Conservation (phyloP, 2,329 filamentous ascomycete genomes). For the Nigrospora sphaerica region DNA sequence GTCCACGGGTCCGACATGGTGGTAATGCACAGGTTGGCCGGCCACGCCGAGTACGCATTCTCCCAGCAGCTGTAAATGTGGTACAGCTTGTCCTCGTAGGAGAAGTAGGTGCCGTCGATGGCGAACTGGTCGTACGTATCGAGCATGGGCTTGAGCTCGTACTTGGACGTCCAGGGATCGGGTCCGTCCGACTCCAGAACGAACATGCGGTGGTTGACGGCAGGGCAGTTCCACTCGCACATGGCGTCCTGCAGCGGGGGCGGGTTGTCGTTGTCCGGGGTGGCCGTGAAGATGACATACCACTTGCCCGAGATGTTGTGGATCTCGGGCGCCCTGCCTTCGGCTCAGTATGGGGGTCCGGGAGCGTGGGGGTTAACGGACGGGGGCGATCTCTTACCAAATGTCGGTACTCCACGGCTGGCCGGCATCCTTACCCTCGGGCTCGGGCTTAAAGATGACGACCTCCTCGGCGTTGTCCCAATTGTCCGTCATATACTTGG, state of each 20-base stretch:
- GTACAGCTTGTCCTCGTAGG: slow-evolving; percentile 20
- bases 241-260: slow-evolving; percentile 24
- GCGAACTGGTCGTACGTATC: slow-evolving; percentile 28
- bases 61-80: slow-evolving; percentile 29
- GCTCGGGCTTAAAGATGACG: slow-evolving; percentile 25
- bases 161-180: slow-evolving; percentile 24
- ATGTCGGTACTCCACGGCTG: slow-evolving; percentile 26
- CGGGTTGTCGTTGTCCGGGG: slow-evolving; percentile 24
- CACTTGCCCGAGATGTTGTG: slow-evolving; percentile 25
- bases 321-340: slow-evolving; percentile 20
- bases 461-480: slow-evolving; percentile 30
- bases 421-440: slow-evolving; percentile 12
- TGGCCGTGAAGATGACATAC: slow-evolving; percentile 26
- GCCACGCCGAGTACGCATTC: slow-evolving; percentile 25
- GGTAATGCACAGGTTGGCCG: slow-evolving; percentile 27
- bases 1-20: slow-evolving; percentile 26
- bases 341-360: too few relatives aligned
- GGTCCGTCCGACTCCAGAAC: slow-evolving; percentile 21
- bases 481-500: slow-evolving; percentile 28
- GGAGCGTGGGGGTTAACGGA: neutral
- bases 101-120: slow-evolving; percentile 28
- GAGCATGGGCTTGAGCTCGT: slow-evolving; percentile 22
- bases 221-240: slow-evolving; percentile 26
- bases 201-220: slow-evolving; percentile 29
- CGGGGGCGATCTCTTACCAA: slow-evolving; percentile 10